Percentiles rank a stretch among this genome's conserved stretches.
phyloP scores from a whole-genome alignment of 768 basidiomycete species.

The Russula sp. region DNA sequence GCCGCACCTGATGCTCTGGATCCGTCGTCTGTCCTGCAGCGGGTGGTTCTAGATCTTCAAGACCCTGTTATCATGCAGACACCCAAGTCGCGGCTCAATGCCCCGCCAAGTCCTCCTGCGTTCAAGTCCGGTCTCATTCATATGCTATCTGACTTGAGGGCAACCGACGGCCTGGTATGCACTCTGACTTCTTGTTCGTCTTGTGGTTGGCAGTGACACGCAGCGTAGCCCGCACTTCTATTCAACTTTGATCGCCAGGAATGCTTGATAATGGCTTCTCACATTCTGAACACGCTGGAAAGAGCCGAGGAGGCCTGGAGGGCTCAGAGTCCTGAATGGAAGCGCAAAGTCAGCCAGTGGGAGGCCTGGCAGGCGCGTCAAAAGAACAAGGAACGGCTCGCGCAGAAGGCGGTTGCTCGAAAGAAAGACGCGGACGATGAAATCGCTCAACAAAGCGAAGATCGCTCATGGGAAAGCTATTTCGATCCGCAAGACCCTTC shows the following conservation, averaged over 20 bases:
- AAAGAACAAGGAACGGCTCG: constrained; percentile 45
- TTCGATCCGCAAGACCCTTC: constrained; percentile 57
- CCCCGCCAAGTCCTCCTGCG: constrained; percentile 28
- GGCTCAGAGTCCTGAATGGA: constrained; percentile 41
- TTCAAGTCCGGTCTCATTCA: constrained; percentile 44
- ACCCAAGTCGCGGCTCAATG: constrained; percentile 30
- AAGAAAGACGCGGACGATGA: constrained; percentile 32
- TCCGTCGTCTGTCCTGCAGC: constrained; percentile 31
- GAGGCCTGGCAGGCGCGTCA: constrained; percentile 42
- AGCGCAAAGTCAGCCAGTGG: constrained; percentile 45
- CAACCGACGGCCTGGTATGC: constrained; percentile 48
- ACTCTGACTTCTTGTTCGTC: not conserved
- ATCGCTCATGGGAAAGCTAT: constrained; percentile 41
- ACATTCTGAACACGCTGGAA: constrained; percentile 35
- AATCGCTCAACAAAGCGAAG: constrained; percentile 22
- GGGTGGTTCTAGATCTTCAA: constrained; percentile 38
- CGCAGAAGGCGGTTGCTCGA: constrained; percentile 37
- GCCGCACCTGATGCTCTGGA: constrained; percentile 34
- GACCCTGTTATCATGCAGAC: constrained; percentile 32
- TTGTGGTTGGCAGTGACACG: not conserved
- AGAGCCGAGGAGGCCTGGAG: constrained; percentile 48
- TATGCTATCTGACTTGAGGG: constrained; percentile 54
- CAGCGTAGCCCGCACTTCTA: constrained; percentile 52
- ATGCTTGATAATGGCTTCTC: constrained; percentile 49
- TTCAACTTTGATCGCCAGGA: constrained; percentile 59